Percentiles rank a stretch among this genome's conserved stretches.
Evolutionary conservation across 352 stramenopile genomes (phyloP).

Genomic region (Nothophytophthora sp.): DNA sequence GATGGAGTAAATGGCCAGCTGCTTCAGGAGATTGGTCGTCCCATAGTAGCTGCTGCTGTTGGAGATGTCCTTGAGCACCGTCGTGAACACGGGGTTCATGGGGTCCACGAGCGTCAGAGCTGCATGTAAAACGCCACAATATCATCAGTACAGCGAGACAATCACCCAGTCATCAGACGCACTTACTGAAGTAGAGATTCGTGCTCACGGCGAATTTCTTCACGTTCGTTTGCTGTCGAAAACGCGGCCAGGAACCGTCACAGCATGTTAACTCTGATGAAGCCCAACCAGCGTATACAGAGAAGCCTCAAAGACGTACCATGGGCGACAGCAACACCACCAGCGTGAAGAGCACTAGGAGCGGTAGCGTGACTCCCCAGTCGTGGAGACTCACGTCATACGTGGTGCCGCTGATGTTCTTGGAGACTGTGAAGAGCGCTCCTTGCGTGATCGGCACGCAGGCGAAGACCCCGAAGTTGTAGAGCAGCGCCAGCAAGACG

Average conservation of each 20-base stretch:
- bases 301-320: conserved; percentile 16
- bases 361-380: conserved; percentile 52
- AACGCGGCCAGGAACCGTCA: neutral
- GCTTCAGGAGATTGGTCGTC: conserved; percentile 60
- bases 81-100: conserved; percentile 70
- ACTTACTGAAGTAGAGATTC: conserved; percentile 81
- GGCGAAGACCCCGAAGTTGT: conserved; percentile 69
- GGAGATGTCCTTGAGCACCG: conserved; percentile 49
- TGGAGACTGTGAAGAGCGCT: conserved; percentile 40
- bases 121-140: conserved; percentile 12
- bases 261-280: neutral
- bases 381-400: conserved; percentile 74
- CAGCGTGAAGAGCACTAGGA: conserved; percentile 71
- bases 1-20: conserved; percentile 65
- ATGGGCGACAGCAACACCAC: conserved; percentile 62
- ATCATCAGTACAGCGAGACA: neutral
- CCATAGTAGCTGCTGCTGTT: conserved; percentile 42
- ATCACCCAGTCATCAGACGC: neutral
- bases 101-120: conserved; percentile 63
- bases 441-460: conserved; percentile 52
- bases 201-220: conserved; percentile 81
- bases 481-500: conserved; percentile 69
- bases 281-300: neutral
- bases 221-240: conserved; percentile 50
- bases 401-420: conserved; percentile 48